Base-by-base conservation (phyloP, 2,329 filamentous ascomycete genomes). In the Phoma sp. region DNA sequence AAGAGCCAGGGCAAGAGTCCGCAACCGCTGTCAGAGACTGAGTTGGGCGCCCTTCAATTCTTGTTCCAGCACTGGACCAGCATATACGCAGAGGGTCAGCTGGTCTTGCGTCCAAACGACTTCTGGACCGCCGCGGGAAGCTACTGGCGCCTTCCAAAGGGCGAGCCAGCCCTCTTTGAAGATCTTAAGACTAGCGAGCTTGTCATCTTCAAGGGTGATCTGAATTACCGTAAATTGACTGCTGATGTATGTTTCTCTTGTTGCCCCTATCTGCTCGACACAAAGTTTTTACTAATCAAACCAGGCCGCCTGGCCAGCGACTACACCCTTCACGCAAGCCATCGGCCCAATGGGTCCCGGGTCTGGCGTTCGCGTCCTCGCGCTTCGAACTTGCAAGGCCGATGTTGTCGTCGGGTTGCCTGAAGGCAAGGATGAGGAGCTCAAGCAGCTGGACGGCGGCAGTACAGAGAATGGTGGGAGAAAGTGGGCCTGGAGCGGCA, bases 151-250 rank as follows among this genome's bases (percentile, higher is more conserved):
- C 75, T 99, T 55, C 92, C 93, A 0, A 75, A 80, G 11, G 81
- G 85, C 23, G 90, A 86, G 1, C 83, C 85, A 2, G 82, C 83
- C 25, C 78, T 99, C 10, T 83, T 86, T 47, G 83, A 90, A 6
- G 93, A 98, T 69, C 77, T 99, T 51, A 88, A 92, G 79, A 78
- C 86, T 57, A 90, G 89, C 61, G 90, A 96, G 73, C 80, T 99
- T 14, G 91, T 96, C 10, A 86, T 99, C 51, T 98, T 98, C 81
- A 99, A 99, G 80, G 95, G 95, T 2, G 95, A 99, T 72, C 74
- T 99, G 64, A 99, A 99, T 78, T 99, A 98, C 76, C 83, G 95
- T 57, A 99, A 99, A 76, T 76, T 99, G 62, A 92, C 89, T 27
- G 89, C 86, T 43, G 95, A 99, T 80, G 91, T 93, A 78, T 79